Evolutionary conservation across 2,329 filamentous ascomycete species (phyloP).

Genomic region (Cryphonectria carpinicola): DNA sequence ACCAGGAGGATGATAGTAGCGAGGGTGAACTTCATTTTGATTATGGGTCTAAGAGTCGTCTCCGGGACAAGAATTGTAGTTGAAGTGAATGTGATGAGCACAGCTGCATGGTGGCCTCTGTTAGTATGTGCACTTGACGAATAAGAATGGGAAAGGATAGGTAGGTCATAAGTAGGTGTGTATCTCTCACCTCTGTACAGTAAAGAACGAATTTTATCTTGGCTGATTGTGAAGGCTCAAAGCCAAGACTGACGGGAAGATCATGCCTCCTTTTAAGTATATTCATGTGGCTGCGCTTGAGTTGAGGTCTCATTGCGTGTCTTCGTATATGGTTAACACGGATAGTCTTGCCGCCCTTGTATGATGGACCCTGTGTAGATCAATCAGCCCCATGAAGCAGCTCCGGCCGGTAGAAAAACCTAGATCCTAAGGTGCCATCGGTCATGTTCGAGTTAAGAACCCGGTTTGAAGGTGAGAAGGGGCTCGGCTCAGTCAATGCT

Average conservation of each 20-base stretch:
- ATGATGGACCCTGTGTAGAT: slow-evolving; percentile 17
- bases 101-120: slow-evolving; percentile 10
- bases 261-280: slow-evolving; percentile 11
- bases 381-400: background rate
- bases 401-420: background rate
- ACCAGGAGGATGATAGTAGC: slow-evolving; percentile 21
- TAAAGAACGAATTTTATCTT: slow-evolving; percentile 16
- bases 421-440: background rate
- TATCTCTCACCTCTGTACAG: slow-evolving; percentile 17
- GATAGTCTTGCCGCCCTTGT: slow-evolving; percentile 17
- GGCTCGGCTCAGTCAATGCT: background rate
- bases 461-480: background rate
- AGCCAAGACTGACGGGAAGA: background rate
- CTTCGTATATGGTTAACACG: background rate
- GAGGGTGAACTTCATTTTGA: slow-evolving; percentile 25
- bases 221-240: background rate
- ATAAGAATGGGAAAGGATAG: background rate
- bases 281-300: background rate
- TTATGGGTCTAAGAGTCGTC: slow-evolving; percentile 8
- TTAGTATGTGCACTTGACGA: background rate
- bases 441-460: background rate
- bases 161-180: background rate
- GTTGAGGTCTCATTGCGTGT: background rate
- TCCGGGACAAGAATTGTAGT: slow-evolving; percentile 11
- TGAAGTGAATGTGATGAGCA: slow-evolving; percentile 23